phyloP scores from a whole-genome alignment of 805 yeast genomes.

The Candida railenensis region DNA sequence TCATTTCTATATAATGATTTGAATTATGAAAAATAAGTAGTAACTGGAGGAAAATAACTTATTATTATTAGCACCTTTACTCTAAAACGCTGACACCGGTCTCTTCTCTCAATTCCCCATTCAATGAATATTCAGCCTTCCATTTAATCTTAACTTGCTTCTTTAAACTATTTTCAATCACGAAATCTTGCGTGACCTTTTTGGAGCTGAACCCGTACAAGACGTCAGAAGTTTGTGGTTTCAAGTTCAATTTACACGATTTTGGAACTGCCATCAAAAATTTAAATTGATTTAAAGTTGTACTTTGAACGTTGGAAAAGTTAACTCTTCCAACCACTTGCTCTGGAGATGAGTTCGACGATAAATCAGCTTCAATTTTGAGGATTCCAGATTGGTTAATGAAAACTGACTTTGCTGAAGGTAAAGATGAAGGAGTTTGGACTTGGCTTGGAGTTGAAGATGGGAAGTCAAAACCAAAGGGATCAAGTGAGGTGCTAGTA shows the following conservation, averaged over 20 bases:
- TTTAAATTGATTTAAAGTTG: conserved; percentile 49
- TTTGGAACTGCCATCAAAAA: conserved; percentile 74
- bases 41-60: too few relatives aligned
- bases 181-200: conserved; percentile 54
- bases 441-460: conserved; percentile 29
- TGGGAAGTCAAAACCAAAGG: conserved; percentile 42
- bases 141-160: conserved; percentile 66
- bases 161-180: conserved; percentile 30
- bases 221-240: conserved; percentile 58
- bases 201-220: conserved; percentile 48
- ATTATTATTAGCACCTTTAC: conserved; percentile 4
- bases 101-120: conserved; percentile 51
- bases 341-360: conserved; percentile 33
- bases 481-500: conserved; percentile 28
- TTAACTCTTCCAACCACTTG: conserved; percentile 43
- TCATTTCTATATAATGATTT: neutral
- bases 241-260: conserved; percentile 52
- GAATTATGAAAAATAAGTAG: too few relatives aligned
- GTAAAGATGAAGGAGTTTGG: conserved; percentile 16
- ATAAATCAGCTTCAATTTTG: conserved; percentile 47
- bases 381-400: conserved; percentile 47
- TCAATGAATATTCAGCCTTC: conserved; percentile 59
- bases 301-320: conserved; percentile 50
- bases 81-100: conserved; percentile 48
- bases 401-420: conserved; percentile 16